phyloP scores from a whole-genome alignment of 1,284 basidiomycete genomes.

The Microstroma glucosiphilum region DNA sequence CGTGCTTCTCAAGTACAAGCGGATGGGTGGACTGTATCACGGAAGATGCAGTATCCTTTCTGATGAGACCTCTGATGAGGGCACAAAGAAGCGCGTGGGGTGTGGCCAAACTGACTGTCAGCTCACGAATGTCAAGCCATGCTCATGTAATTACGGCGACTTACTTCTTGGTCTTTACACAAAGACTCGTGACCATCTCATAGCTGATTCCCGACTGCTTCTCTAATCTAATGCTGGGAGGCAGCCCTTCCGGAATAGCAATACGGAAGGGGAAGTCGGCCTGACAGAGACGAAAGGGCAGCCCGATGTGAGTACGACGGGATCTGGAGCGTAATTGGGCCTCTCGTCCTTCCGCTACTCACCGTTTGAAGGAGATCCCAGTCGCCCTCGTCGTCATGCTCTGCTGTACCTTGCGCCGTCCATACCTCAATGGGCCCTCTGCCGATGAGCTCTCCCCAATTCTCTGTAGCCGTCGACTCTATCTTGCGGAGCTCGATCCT shows the following conservation, averaged over 20 bases:
- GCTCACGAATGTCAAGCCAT: neutral
- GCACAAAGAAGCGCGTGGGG: neutral
- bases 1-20: conserved; percentile 46
- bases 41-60: conserved; percentile 29
- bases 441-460: conserved; percentile 48
- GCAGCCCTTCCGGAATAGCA: conserved; percentile 41
- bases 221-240: conserved; percentile 40
- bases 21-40: conserved; percentile 40
- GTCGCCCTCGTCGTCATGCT: conserved; percentile 26
- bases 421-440: conserved; percentile 45
- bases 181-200: conserved; percentile 44
- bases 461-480: conserved; percentile 41
- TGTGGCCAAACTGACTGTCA: neutral
- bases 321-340: neutral
- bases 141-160: neutral
- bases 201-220: conserved; percentile 43
- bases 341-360: neutral
- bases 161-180: conserved; percentile 23
- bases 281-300: neutral
- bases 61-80: conserved; percentile 29
- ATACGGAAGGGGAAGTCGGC: conserved; percentile 36
- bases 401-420: conserved; percentile 24
- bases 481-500: conserved; percentile 48
- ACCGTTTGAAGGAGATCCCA: conserved; percentile 31
- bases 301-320: neutral